phyloP scores from a whole-genome alignment of 257 asterid genomes.

The Asclepias syriaca region DNA sequence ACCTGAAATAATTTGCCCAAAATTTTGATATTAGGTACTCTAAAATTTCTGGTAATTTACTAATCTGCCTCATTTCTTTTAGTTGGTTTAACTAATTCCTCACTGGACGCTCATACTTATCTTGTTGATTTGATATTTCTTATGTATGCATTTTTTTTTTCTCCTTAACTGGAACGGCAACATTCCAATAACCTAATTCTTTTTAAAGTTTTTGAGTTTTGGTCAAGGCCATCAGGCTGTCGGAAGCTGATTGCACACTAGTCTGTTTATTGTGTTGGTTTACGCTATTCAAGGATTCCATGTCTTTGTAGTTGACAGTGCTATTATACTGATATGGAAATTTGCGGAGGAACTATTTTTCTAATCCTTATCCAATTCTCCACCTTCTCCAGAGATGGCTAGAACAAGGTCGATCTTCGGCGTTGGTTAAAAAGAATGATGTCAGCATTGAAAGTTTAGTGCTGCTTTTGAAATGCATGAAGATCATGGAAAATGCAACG shows the following conservation, averaged over 20 bases:
- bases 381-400: constrained; percentile 48
- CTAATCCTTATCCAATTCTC: neutral
- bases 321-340: neutral
- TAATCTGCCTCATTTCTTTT: neutral
- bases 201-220: neutral
- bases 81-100: neutral
- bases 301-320: neutral
- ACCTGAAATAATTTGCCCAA: neutral
- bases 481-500: constrained; percentile 77
- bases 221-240: neutral
- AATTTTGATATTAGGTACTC: neutral
- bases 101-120: neutral
- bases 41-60: neutral
- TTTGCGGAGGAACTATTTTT: neutral
- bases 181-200: neutral
- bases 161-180: neutral
- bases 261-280: neutral
- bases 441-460: constrained; percentile 47
- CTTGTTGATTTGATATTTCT: neutral
- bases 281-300: neutral
- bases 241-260: neutral
- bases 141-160: neutral
- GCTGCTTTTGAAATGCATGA: constrained; percentile 64
- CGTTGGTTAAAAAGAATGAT: constrained; percentile 34
- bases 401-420: constrained; percentile 31